Evolutionary conservation across 768 basidiomycete species (phyloP).

Genomic region (Cubamyces sp.): DNA sequence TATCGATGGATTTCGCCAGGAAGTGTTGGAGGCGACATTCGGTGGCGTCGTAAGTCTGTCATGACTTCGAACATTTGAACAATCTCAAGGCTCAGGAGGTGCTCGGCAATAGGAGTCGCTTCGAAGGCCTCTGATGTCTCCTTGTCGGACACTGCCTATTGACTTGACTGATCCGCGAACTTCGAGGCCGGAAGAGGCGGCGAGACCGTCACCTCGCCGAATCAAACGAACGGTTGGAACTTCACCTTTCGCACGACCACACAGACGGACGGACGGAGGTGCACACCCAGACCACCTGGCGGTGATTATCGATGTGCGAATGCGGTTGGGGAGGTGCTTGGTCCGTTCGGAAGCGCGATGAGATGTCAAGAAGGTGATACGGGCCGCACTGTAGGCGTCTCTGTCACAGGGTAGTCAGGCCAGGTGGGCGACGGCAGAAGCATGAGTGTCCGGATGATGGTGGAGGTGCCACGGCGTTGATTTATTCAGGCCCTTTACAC

Average conservation of each 20-base stretch:
- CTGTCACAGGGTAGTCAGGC: slow-evolving; percentile 1
- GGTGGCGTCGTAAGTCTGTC: too few species aligned
- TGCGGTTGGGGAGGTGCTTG: neutral
- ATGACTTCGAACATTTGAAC: too few species aligned
- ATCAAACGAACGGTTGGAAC: too few species aligned
- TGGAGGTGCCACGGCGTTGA: slow-evolving; percentile 16
- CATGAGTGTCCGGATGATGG: slow-evolving; percentile 2
- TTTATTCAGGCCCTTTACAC: neutral
- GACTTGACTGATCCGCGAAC: neutral
- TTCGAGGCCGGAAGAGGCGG: neutral
- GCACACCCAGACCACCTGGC: neutral
- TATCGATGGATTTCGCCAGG: too few species aligned
- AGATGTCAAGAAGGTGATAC: slow-evolving; percentile 21
- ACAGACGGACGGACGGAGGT: too few species aligned
- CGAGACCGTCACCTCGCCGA: too few species aligned
- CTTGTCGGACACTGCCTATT: slow-evolving; percentile 9
- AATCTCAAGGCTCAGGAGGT: too few species aligned
- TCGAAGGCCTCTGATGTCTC: too few species aligned
- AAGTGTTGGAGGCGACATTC: too few species aligned
- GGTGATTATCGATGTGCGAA: neutral
- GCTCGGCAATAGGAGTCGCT: too few species aligned
- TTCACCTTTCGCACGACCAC: too few species aligned
- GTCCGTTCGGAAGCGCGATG: slow-evolving; percentile 1
- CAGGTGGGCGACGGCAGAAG: slow-evolving; percentile 1
- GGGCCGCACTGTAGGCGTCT: slow-evolving; percentile 13